A percentile compares a stretch with the other conserved stretches of the same genome.
Conservation (phyloP, 495 filamentous ascomycete species). For the Lindgomyces ingoldianus region DNA sequence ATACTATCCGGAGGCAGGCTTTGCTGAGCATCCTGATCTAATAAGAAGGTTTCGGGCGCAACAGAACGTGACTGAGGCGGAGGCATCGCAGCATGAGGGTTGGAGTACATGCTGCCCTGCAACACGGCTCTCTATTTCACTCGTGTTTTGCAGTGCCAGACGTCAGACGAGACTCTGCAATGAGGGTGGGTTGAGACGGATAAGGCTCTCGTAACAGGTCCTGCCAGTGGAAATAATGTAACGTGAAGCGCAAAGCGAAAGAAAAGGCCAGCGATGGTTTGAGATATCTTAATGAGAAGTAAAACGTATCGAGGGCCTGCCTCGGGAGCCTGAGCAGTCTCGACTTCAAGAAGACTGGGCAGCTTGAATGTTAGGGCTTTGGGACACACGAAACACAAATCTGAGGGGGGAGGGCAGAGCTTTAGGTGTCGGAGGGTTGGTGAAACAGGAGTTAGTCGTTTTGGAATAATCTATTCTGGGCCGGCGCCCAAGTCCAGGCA, state of each 20-base stretch:
- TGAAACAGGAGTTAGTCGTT: constrained; percentile 41
- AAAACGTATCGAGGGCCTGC: constrained; percentile 44
- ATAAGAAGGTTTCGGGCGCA: constrained; percentile 92
- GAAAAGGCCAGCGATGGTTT: constrained; percentile 39
- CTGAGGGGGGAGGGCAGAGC: constrained; percentile 35
- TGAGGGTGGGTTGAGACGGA: constrained; percentile 34
- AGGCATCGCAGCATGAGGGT: constrained; percentile 56
- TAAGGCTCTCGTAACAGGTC: constrained; percentile 40
- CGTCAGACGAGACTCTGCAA: constrained; percentile 23
- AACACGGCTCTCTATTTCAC: constrained; percentile 32
- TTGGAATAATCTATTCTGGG: constrained; percentile 33
- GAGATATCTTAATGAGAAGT: constrained; percentile 36
- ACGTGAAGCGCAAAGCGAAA: constrained; percentile 42
- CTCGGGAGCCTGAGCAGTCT: constrained; percentile 36
- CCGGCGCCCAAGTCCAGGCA: constrained; percentile 2
- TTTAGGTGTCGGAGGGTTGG: constrained; percentile 39
- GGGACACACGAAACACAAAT: constrained; percentile 35
- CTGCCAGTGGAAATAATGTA: constrained; percentile 39
- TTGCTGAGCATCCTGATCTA: constrained; percentile 93
- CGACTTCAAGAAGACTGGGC: constrained; percentile 26
- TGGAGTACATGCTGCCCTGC: constrained; percentile 46
- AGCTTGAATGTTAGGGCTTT: constrained; percentile 32
- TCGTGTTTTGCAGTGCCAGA: constrained; percentile 33
- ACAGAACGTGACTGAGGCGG: constrained; percentile 63
- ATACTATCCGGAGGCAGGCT: constrained; percentile 94